Evolutionary conservation across 148 eudicot genomes (phyloP).

Genomic region (Arctostaphylos glauca): DNA sequence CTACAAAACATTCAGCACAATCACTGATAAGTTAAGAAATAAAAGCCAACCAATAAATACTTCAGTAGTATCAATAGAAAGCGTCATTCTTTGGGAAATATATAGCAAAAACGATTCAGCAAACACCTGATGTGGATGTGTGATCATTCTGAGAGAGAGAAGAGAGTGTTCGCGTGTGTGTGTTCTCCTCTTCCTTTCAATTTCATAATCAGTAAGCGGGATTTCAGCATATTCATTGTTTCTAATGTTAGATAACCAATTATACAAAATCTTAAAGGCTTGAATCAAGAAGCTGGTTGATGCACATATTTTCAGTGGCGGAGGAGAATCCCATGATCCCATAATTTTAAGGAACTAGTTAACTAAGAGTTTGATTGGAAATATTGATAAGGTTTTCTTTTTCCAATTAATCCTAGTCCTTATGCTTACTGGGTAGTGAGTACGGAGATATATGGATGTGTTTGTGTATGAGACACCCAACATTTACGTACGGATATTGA

Average conservation of each 20-base stretch:
- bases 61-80: neutral
- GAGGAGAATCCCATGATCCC: too few species aligned
- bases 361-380: too few species aligned
- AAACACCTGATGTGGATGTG: neutral
- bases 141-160: neutral
- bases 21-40: neutral
- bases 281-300: too few species aligned
- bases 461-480: too few species aligned
- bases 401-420: too few species aligned
- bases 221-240: neutral
- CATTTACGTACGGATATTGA: too few species aligned
- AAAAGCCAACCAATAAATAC: neutral
- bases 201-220: neutral
- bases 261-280: neutral
- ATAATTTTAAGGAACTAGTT: too few species aligned
- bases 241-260: neutral
- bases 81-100: neutral
- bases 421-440: too few species aligned
- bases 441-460: too few species aligned
- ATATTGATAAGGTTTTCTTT: too few species aligned
- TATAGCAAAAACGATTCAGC: neutral
- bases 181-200: neutral
- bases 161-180: neutral
- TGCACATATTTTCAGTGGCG: too few species aligned
- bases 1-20: conserved; percentile 35